phyloP scores from a whole-genome alignment of 352 stramenopile species.

The Globisporangium viniferum region DNA sequence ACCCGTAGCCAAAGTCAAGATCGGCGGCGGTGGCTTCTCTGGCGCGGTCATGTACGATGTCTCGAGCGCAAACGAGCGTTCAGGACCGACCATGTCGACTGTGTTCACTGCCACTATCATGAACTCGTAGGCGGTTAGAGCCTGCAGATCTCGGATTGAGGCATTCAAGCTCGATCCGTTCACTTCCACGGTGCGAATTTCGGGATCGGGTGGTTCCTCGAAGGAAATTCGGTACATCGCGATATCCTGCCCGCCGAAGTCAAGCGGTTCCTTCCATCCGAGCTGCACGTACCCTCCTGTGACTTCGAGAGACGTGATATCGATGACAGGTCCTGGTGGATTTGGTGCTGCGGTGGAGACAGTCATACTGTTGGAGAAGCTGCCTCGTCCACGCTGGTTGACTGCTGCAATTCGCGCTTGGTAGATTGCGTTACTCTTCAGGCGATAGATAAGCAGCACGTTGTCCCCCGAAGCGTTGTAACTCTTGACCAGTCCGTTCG shows the following conservation, averaged over 20 bases:
- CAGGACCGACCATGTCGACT: constrained; percentile 14
- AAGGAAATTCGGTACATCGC: constrained; percentile 23
- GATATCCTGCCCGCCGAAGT: constrained; percentile 32
- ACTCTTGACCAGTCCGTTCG: not conserved
- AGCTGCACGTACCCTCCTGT: constrained; percentile 28
- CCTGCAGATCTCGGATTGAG: constrained; percentile 24
- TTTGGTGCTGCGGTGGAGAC: constrained; percentile 24
- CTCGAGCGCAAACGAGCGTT: not conserved
- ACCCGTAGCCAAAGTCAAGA: constrained; percentile 37
- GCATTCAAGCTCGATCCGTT: constrained; percentile 6
- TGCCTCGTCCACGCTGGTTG: constrained; percentile 26
- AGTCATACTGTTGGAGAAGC: constrained; percentile 17
- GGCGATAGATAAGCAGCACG: constrained; percentile 12
- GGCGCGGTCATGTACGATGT: constrained; percentile 22
- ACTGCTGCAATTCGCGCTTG: constrained; percentile 17
- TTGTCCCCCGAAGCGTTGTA: not conserved
- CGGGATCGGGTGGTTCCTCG: constrained; percentile 6
- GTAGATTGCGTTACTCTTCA: constrained; percentile 30
- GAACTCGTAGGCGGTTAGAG: constrained; percentile 29
- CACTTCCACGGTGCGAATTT: constrained; percentile 13
- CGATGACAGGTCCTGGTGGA: constrained; percentile 19
- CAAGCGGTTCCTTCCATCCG: constrained; percentile 27
- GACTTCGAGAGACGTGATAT: constrained; percentile 12
- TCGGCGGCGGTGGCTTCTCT: constrained; percentile 19
- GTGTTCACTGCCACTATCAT: constrained; percentile 27